Conservation (phyloP, 768 basidiomycete genomes). For the Leucosporidium creatinivorum region DNA sequence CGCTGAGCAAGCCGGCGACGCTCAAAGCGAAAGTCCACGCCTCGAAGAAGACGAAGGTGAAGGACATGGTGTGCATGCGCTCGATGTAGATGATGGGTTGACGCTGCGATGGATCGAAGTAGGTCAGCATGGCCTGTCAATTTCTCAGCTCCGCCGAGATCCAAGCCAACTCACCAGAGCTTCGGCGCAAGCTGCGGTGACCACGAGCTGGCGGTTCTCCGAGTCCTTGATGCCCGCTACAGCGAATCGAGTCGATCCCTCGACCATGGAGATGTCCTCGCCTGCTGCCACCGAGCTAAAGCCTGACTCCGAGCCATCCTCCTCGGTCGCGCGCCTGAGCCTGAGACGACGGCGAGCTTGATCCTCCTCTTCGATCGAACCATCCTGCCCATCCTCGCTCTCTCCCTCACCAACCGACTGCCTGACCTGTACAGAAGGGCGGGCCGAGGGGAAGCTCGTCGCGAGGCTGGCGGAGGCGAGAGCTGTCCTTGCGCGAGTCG, state of each 20-base stretch:
- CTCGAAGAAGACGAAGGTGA: slow-evolving; percentile 4
- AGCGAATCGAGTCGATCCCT: not conserved
- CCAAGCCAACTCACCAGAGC: not conserved
- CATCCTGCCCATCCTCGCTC: not conserved
- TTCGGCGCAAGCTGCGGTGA: not conserved
- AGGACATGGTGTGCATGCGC: not conserved
- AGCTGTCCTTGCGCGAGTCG: not conserved
- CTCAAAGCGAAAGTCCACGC: not conserved
- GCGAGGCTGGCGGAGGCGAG: not conserved
- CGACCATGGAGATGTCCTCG: not conserved
- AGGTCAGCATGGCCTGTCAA: no score
- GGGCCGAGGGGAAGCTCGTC: not conserved
- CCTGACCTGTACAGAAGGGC: not conserved
- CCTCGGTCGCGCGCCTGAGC: not conserved
- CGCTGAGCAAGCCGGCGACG: not conserved
- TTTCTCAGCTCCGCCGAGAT: no score
- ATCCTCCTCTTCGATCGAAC: not conserved
- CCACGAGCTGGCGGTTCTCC: not conserved
- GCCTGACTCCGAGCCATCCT: not conserved
- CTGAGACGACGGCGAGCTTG: not conserved
- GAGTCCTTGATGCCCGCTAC: not conserved
- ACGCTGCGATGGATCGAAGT: not conserved
- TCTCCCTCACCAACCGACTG: not conserved
- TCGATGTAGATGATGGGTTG: not conserved
- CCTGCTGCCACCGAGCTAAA: not conserved